phyloP scores from a whole-genome alignment of 495 filamentous ascomycete genomes.

The Rhypophila decipiens region DNA sequence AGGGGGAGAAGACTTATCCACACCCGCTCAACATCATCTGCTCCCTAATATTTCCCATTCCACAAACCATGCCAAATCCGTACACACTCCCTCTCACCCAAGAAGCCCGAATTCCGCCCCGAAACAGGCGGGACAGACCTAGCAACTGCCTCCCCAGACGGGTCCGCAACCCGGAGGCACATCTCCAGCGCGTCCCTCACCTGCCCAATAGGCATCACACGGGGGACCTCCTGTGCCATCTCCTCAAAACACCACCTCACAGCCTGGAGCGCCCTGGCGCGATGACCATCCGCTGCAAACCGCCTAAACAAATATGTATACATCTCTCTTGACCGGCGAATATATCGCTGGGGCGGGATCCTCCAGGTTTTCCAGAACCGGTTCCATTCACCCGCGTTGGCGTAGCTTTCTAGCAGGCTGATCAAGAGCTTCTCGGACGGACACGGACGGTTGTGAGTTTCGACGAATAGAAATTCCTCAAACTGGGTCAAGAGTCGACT shows the following conservation, averaged over 20 bases:
- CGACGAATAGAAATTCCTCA: constrained; percentile 17
- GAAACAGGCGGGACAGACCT: background rate
- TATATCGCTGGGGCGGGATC: constrained; percentile 42
- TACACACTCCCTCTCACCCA: background rate
- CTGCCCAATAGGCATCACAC: constrained; percentile 37
- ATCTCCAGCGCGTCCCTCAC: constrained; percentile 36
- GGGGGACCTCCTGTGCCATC: constrained; percentile 53
- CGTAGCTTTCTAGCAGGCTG: constrained; percentile 41
- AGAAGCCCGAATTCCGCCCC: constrained; percentile 6
- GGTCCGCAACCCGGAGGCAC: constrained; percentile 50
- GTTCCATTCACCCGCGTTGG: constrained; percentile 38
- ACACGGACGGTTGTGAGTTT: constrained; percentile 34
- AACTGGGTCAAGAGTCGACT: constrained; percentile 14
- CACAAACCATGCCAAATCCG: constrained; percentile 1
- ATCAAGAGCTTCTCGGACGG: constrained; percentile 41
- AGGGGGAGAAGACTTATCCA: too few relatives aligned
- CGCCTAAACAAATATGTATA: constrained; percentile 52
- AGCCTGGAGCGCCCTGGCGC: constrained; percentile 39
- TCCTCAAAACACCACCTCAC: constrained; percentile 48
- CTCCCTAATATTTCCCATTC: background rate
- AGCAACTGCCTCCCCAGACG: constrained; percentile 24
- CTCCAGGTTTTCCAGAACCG: constrained; percentile 59
- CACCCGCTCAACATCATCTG: too few relatives aligned
- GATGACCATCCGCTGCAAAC: constrained; percentile 42
- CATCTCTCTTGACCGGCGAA: constrained; percentile 45